Conservation (phyloP, 441 rosid genomes). For the Syzygium syzygioides region DNA sequence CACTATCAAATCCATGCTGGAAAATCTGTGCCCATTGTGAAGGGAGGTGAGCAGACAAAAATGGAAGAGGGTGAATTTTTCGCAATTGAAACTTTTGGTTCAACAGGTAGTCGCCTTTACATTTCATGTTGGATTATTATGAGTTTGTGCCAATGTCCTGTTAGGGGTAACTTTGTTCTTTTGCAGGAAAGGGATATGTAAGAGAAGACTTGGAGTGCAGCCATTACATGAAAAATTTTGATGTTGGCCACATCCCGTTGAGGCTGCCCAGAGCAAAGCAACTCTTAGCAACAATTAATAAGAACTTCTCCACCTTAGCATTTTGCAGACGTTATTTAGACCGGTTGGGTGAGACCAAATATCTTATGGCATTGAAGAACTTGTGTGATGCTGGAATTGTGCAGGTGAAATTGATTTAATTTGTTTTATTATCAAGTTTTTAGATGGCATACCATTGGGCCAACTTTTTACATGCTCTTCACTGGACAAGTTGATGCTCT, state of each 20-base stretch:
- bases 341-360: conserved; percentile 87
- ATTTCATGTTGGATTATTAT: background rate
- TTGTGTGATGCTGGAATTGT: conserved; percentile 79
- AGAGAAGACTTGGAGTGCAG: conserved; percentile 96
- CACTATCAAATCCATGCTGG: conserved; percentile 94
- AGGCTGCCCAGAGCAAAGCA: conserved; percentile 93
- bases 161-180: background rate
- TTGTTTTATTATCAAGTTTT: background rate
- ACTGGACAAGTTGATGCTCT: background rate
- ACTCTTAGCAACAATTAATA: conserved; percentile 85
- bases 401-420: conserved; percentile 42
- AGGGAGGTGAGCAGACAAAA: conserved; percentile 97
- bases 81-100: conserved; percentile 93
- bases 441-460: background rate
- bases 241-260: conserved; percentile 70
- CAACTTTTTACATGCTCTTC: background rate
- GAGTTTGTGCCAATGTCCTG: background rate
- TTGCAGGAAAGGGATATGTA: conserved; percentile 83
- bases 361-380: conserved; percentile 82
- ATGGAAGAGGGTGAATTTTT: conserved; percentile 98
- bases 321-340: conserved; percentile 89
- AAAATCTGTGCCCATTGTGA: conserved; percentile 91
- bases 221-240: conserved; percentile 92
- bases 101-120: conserved; percentile 54
- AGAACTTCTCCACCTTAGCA: conserved; percentile 88